Evolutionary conservation across 306 rosid genomes (phyloP), one percentile per base, ranked within the genome.

Genomic region (Betula pendula): DNA sequence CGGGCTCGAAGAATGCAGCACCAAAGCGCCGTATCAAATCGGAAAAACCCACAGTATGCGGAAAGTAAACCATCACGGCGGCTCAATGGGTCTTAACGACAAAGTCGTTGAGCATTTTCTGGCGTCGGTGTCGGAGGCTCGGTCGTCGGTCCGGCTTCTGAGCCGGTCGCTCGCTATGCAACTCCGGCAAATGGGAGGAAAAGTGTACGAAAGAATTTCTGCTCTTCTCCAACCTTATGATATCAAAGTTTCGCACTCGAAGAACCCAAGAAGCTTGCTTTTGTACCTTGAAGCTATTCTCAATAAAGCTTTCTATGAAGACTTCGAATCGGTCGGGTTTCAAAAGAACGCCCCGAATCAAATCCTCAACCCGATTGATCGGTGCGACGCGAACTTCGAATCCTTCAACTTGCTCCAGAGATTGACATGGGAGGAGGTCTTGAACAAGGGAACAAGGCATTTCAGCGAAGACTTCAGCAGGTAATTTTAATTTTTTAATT

Each of bases 401-500:
- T 87, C 90, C 8, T 96, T 87, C 71, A 79, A 80, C 3, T 42
- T 69, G 80, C 88, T 96, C 40, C 83, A 76, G 13, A 87, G 87
- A 6, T 68, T 96, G 78, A 91, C 97, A 6, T 96, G 99, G 99
- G 96, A 96, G 44, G 97, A 90, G 44, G 98, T 96, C 3, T 70
- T 96, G 79, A 88, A 76, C 83, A 93, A 93, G 43, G 99, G 99
- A 16, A 96, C 99, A 2, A 83, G 86, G 85, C 97, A 96, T 80
- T 92, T 92, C 88, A 92, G 99, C 35, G 97, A 91, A 55, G 99
- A 96, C 1, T 96, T 92, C 66, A 96, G 99, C 77, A 73, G 7
- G 42, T 38, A 38, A 38, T 5, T 38, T 38, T 38, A 38, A 38
- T 29, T 29, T 1, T 29, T 29, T 1, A 29, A 29, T 29, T 29